phyloP scores from a whole-genome alignment of 306 rosid species.

The Sechiopsis laciniata region DNA sequence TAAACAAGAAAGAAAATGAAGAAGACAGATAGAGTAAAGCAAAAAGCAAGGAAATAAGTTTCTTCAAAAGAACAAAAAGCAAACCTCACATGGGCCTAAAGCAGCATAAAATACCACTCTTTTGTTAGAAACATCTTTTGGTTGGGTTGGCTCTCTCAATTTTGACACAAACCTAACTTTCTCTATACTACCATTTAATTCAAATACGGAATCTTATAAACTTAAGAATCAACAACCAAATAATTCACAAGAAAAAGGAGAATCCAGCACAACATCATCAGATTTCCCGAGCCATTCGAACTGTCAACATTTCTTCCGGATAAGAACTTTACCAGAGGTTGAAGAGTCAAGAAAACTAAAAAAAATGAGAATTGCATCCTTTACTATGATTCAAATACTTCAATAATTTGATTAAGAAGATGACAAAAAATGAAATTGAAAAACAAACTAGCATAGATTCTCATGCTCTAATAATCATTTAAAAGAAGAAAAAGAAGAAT shows the following conservation, averaged over 20 bases:
- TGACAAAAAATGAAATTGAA: not conserved
- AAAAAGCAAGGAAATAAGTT: slow-evolving; percentile 48
- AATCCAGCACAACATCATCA: not conserved
- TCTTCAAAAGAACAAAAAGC: slow-evolving; percentile 38
- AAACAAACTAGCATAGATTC: too few relatives aligned
- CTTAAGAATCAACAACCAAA: not conserved
- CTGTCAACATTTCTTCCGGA: not conserved
- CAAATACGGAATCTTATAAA: slow-evolving; percentile 13
- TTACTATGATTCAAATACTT: not conserved
- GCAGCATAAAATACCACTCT: slow-evolving; percentile 41
- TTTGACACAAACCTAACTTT: slow-evolving; percentile 17
- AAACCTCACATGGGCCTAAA: slow-evolving; percentile 45
- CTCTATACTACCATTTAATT: slow-evolving; percentile 19
- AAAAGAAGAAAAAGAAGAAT: too few relatives aligned
- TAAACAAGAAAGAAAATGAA: slow-evolving; percentile 45
- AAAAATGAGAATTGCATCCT: not conserved
- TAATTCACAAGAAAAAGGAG: not conserved
- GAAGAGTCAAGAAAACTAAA: slow-evolving; percentile 7
- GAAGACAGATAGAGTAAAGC: slow-evolving; percentile 55
- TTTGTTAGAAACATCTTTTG: slow-evolving; percentile 15
- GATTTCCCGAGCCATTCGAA: not conserved
- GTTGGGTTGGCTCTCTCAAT: slow-evolving; percentile 26
- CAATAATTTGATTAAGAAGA: not conserved
- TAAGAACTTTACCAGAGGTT: not conserved
- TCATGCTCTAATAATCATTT: too few relatives aligned